Evolutionary conservation across 345 rosid genomes (phyloP), one percentile per base, ranked within the genome.

Genomic region (Cardamine resedifolia): DNA sequence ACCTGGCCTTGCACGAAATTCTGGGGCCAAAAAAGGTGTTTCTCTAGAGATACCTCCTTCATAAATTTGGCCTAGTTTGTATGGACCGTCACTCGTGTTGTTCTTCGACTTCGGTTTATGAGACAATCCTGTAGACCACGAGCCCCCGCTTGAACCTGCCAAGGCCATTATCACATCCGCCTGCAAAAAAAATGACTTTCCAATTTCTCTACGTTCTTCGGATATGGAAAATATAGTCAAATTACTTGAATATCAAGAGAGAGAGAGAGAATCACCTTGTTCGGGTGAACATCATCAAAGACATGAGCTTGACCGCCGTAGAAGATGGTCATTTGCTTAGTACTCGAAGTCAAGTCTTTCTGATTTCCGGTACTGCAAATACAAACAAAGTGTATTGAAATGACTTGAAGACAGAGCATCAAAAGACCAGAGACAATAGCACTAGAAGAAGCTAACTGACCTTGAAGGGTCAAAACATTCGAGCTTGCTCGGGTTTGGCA

Each of bases 301-400:
- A 95, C 99, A 80, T 90, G 96, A 78, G 99, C 99, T 83, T 90
- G 99, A 77, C 99, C 97, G 3, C 91, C 96, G 70, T 95, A 95
- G 80, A 95, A 95, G 77, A 95, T 90, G 49, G 99, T 95, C 99
- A 95, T 91, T 72, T 91, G 98, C 78, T 85, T 80, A 64, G 89
- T 80, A 23, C 79, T 68, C 0, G 93, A 80, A 14, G 81, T 63
- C 81, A 82, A 77, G 68, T 88, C 84, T 69, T 84, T 87, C 61
- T 65, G 79, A 79, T 86, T 87, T 82, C 66, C 73, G 1, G 51
- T 18, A 50, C 80, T 77, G 68, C 64, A 51, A 16, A 50, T 43
- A 50, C 41, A 36, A 66, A 50, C 24, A 63, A 23, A 28, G 1
- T 56, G 70, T 47, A 28, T 20, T n/a, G 41, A 52, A 62, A 44